Evolutionary conservation across 805 yeast genomes (phyloP), one percentile per base, ranked within the genome.

Genomic region (Wickerhamiella slavikovae): DNA sequence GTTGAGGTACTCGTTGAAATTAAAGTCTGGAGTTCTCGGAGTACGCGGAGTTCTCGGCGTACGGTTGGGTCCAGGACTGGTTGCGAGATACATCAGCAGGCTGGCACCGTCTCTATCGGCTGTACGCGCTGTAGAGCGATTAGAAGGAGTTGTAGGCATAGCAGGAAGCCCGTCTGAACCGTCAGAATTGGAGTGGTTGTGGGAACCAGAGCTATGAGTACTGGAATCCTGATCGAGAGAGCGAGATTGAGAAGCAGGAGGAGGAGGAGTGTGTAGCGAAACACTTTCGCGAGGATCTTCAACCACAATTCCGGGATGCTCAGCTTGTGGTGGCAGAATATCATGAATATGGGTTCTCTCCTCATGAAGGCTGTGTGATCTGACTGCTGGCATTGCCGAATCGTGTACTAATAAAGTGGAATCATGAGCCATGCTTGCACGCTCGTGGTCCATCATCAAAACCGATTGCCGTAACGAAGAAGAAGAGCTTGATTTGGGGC

Each of bases 1-100:
- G 45, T 78, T 74, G 22, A 79, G 74, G 47, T 76, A 78, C 46
- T 78, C 93, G 45, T 68, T 71, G 71, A 78, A 68, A 49, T 78
- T 77, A 54, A 78, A 77, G 28, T 47, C 54, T 15, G 53, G 56
- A 15, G 57, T 41, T 12, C 41, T 47, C 18, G 60, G 48, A 24
- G 54, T 40, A 37, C 47, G 43, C 22, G 56, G 45, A 37, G 56
- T 35, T 31, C 43, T 44, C 23, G 55, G 43, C 36, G 56, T 35
- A 31, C 48, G 48, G 6, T 68, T 66, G 1, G 76, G 76, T 0
- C 77, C 66, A 1, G 93, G 93, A 6, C 89, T 75, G 5, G 83
- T 74, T 2, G 93, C 91, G 40, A 79, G 56, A 49, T 67, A 79
- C 67, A 79, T 64, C 36, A 79, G 60, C 36, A 79, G 53, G 47